These are phyloP conservation scores for Adansonia rubrostipa DNA, from an alignment of 441 rosid species.

Conservation along the genomic window DNA sequence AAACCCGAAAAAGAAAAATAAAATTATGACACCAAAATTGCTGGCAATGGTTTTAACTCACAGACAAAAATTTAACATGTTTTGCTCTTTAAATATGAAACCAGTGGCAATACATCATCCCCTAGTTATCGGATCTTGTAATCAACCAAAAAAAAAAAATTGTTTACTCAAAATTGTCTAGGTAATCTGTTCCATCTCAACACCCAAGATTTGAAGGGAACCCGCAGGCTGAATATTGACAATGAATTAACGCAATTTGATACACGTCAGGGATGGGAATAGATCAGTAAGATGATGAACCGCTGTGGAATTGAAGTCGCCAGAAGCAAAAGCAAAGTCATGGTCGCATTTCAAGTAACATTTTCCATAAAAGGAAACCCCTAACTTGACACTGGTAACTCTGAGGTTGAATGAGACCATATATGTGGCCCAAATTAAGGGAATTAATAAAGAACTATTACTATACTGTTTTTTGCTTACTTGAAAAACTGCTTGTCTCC, in stretches of 20 bases:
- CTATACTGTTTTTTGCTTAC: background rate
- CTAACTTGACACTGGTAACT: background rate
- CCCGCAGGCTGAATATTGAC: background rate
- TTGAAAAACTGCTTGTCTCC: background rate
- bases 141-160: background rate
- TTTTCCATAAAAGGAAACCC: background rate
- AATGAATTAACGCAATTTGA: background rate
- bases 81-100: background rate
- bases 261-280: background rate
- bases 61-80: constrained; percentile 8
- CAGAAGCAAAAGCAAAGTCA: background rate
- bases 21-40: background rate
- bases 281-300: background rate
- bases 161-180: background rate
- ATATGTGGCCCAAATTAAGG: background rate
- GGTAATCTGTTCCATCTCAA: background rate
- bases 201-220: background rate
- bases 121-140: constrained; percentile 19
- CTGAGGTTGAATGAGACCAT: background rate
- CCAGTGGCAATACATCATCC: background rate
- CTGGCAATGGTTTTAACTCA: background rate
- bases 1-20: background rate
- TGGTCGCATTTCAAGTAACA: background rate
- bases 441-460: no score
- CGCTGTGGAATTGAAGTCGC: background rate